phyloP scores from a whole-genome alignment of 2,329 filamentous ascomycete genomes.

The Xylariaceae sp. region DNA sequence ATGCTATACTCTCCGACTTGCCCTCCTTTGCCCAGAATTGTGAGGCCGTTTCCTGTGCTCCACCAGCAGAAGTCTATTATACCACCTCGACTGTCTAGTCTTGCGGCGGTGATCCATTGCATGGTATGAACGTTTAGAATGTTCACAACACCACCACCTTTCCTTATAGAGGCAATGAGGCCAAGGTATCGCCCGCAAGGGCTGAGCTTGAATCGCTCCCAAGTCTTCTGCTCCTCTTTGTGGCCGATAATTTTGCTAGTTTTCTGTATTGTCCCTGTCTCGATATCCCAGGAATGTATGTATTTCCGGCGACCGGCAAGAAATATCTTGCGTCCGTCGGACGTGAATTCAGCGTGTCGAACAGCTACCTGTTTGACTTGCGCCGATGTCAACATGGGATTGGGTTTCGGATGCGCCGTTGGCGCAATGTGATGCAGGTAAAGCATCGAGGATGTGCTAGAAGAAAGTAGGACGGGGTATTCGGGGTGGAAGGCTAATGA shows the following conservation, averaged over 20 bases:
- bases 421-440: conserved; percentile 87
- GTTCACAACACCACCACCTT: conserved; percentile 86
- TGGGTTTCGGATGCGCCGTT: conserved; percentile 70
- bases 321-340: conserved; percentile 76
- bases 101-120: conserved; percentile 83
- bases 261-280: conserved; percentile 79
- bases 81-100: conserved; percentile 77
- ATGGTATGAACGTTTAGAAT: conserved; percentile 74
- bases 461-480: conserved; percentile 84
- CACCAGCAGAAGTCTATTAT: conserved; percentile 94
- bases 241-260: conserved; percentile 73
- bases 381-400: conserved; percentile 86
- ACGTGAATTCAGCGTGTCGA: conserved; percentile 73
- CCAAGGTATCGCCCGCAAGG: conserved; percentile 86
- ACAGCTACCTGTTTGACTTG: conserved; percentile 84
- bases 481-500: conserved; percentile 87
- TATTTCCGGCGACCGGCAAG: conserved; percentile 84
- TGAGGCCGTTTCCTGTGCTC: conserved; percentile 77
- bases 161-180: conserved; percentile 73
- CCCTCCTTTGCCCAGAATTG: conserved; percentile 80
- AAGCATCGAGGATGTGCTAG: conserved; percentile 79
- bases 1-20: conserved; percentile 89
- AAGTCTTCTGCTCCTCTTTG: conserved; percentile 77
- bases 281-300: conserved; percentile 92
- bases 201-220: conserved; percentile 87